These are phyloP conservation scores for Tribonema minus DNA, from an alignment of 108 stramenopile genomes.

Conservation along the genomic window DNA sequence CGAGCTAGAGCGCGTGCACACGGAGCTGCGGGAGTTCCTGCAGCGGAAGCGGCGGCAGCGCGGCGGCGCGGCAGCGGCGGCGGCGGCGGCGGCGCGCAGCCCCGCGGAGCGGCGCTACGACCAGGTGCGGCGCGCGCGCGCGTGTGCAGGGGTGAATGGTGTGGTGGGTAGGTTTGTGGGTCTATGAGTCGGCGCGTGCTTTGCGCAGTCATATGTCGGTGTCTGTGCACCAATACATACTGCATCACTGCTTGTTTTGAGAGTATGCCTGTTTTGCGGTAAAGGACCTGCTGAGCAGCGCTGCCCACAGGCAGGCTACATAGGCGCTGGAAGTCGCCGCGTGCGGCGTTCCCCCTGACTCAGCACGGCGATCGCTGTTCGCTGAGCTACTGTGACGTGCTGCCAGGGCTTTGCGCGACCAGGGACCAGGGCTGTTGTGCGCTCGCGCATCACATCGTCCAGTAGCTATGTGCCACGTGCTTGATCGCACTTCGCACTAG, in stretches of 20 bases:
- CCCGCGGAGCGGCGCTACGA: neutral
- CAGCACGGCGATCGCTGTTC: no score
- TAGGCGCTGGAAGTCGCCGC: no score
- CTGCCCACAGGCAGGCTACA: no score
- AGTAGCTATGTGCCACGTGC: no score
- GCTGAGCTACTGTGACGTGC: no score
- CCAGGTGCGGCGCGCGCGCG: neutral
- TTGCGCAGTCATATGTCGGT: neutral
- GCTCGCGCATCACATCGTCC: no score
- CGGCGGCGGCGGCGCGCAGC: neutral
- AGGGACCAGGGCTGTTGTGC: no score
- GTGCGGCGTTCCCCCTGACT: no score
- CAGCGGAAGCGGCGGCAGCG: neutral
- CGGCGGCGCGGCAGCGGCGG: neutral
- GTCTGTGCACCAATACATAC: neutral
- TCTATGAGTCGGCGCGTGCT: neutral
- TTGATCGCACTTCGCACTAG: no score
- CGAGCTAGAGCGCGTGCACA: conserved; percentile 30
- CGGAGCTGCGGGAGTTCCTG: conserved; percentile 10
- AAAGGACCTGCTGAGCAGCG: no score
- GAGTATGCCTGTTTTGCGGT: neutral
- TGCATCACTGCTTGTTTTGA: neutral
- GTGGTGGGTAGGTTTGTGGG: neutral
- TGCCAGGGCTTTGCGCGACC: no score
- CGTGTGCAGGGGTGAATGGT: neutral